Evolutionary conservation across 2,329 filamentous ascomycete species (phyloP).

Genomic region (Tolypocladium ophioglossoides): DNA sequence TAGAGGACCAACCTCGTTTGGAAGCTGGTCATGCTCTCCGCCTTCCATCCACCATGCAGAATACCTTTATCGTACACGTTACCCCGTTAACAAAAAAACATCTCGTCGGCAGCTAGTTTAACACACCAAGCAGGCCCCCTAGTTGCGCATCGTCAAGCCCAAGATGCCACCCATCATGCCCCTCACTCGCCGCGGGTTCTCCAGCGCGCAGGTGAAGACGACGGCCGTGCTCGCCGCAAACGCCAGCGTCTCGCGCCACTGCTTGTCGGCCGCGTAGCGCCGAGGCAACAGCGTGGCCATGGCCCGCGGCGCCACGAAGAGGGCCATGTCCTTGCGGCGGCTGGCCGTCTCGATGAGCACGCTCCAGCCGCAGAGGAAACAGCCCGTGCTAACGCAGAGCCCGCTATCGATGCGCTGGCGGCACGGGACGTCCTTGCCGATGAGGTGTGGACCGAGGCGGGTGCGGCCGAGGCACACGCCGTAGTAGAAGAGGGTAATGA

Average conservation of each 20-base stretch:
- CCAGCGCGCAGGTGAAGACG: conserved; percentile 55
- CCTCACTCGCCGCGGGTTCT: conserved; percentile 52
- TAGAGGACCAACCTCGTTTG: neutral
- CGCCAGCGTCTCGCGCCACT: conserved; percentile 55
- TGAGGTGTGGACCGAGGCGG: conserved; percentile 57
- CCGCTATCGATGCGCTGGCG: conserved; percentile 48
- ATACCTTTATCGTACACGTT: neutral
- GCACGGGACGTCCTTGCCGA: conserved; percentile 39
- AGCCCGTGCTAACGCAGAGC: conserved; percentile 61
- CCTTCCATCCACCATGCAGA: no score
- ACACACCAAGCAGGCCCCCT: neutral
- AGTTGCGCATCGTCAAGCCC: conserved; percentile 33
- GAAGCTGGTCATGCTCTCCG: neutral
- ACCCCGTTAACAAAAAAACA: neutral
- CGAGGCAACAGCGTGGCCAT: conserved; percentile 65
- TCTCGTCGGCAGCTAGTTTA: no score
- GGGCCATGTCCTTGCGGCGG: conserved; percentile 61
- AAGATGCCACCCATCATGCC: conserved; percentile 58
- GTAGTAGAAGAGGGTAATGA: conserved; percentile 76
- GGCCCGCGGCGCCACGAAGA: conserved; percentile 74
- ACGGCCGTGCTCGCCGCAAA: conserved; percentile 61
- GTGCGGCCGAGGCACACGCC: conserved; percentile 70
- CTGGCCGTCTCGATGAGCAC: conserved; percentile 59
- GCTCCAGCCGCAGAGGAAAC: conserved; percentile 71
- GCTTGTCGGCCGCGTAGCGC: conserved; percentile 49